Evolutionary conservation across 2,329 filamentous ascomycete species (phyloP).

Genomic region (Amauroascus verrucosus): DNA sequence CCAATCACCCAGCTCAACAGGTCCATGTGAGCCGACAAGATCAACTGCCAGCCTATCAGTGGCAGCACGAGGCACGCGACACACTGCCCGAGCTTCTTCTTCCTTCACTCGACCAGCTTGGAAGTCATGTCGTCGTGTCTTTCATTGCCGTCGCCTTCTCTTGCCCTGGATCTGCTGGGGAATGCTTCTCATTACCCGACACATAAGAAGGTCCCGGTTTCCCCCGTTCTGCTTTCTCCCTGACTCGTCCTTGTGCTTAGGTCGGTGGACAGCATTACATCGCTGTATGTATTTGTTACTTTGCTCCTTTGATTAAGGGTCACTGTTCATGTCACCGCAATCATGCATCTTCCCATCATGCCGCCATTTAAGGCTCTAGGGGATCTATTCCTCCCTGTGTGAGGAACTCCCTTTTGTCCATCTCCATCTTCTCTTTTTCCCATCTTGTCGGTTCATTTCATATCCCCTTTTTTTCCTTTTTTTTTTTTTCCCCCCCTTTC

Average conservation of each 20-base stretch:
- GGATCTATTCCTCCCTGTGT: background rate
- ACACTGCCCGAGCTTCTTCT: conserved; percentile 8
- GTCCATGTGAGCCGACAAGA: conserved; percentile 11
- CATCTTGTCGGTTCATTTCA: background rate
- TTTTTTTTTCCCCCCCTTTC: background rate
- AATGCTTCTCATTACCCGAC: background rate
- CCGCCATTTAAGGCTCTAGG: background rate
- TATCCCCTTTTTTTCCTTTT: background rate
- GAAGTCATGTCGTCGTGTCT: no score
- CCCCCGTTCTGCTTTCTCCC: background rate
- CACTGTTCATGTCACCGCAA: background rate
- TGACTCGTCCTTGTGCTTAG: background rate
- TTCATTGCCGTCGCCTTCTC: background rate
- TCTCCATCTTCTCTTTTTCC: background rate
- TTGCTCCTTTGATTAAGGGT: background rate
- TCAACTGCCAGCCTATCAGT: conserved; percentile 18
- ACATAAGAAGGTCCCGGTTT: background rate
- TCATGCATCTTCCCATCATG: conserved; percentile 3
- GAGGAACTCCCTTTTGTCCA: background rate
- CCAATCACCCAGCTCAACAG: conserved; percentile 11
- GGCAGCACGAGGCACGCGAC: conserved; percentile 19
- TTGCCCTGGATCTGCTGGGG: background rate
- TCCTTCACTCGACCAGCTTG: background rate
- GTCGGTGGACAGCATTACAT: background rate
- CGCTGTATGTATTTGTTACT: background rate